Evolutionary conservation across 2,329 filamentous ascomycete species (phyloP).

Genomic region (Furcasterigmium furcatum): DNA sequence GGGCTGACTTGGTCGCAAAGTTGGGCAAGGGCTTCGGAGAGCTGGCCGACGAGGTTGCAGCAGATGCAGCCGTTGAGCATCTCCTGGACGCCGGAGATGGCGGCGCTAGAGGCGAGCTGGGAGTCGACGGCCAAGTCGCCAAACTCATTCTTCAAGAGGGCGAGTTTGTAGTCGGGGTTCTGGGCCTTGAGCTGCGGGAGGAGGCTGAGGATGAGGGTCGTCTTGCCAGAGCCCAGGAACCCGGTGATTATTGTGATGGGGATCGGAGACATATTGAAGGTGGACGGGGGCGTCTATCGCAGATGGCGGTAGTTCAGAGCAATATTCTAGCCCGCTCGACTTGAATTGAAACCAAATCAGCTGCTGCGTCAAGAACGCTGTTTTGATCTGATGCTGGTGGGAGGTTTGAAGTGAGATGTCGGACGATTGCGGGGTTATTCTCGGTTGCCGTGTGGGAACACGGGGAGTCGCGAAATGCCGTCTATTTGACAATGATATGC

Average conservation of each 20-base stretch:
- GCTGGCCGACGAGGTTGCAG: conserved; percentile 94
- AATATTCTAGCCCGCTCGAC: no score
- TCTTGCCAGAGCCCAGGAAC: conserved; percentile 95
- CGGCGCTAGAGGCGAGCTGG: conserved; percentile 76
- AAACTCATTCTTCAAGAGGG: conserved; percentile 97
- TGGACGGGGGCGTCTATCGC: not conserved
- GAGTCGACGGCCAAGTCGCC: conserved; percentile 93
- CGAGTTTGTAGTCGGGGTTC: conserved; percentile 76
- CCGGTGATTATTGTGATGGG: conserved; percentile 95
- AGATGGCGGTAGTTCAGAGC: no score
- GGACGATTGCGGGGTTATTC: no score
- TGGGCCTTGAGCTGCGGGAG: conserved; percentile 80
- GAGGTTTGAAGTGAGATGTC: conserved; percentile 15
- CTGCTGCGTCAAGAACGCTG: no score
- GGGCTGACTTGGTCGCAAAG: conserved; percentile 59
- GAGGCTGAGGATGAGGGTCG: conserved; percentile 90
- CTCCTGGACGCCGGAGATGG: conserved; percentile 88
- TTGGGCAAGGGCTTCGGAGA: conserved; percentile 75
- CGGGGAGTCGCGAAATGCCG: no score
- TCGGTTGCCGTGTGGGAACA: no score
- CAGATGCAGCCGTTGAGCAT: conserved; percentile 97
- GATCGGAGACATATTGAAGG: conserved; percentile 58
- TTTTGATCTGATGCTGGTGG: no score
- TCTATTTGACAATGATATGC: no score
- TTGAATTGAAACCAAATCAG: no score